A percentile compares a stretch with the other conserved stretches of the same genome.
These are phyloP conservation scores for Nicotiana tomentosiformis DNA, from an alignment of 257 asterid genomes.

Conservation along the genomic window DNA sequence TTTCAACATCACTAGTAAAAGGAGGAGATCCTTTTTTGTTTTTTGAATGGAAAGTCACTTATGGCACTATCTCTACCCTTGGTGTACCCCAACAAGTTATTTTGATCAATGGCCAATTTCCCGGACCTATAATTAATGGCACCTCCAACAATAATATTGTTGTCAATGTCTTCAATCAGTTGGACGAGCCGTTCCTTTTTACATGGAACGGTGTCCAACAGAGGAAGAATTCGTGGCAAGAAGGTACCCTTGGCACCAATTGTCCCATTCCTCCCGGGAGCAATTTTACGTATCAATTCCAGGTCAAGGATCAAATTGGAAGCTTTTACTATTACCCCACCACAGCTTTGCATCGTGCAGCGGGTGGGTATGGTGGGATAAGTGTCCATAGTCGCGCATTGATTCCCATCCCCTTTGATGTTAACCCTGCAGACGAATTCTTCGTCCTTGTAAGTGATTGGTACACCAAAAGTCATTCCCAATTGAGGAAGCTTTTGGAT, in stretches of 20 bases:
- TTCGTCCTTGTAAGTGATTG: constrained; percentile 53
- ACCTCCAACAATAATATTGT: constrained; percentile 69
- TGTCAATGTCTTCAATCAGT: constrained; percentile 49
- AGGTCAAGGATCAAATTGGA: constrained; percentile 72
- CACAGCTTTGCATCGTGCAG: constrained; percentile 47
- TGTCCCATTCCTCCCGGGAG: constrained; percentile 57
- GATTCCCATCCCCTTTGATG: constrained; percentile 52
- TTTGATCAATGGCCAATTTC: constrained; percentile 52
- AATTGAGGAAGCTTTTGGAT: constrained; percentile 34
- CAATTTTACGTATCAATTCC: constrained; percentile 48
- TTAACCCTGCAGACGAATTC: constrained; percentile 36
- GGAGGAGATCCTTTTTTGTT: constrained; percentile 46
- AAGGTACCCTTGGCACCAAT: constrained; percentile 46
- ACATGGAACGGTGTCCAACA: constrained; percentile 65
- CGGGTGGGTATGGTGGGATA: constrained; percentile 53
- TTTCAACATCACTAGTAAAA: constrained; percentile 18
- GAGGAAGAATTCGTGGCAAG: constrained; percentile 72
- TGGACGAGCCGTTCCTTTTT: constrained; percentile 55
- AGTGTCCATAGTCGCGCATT: constrained; percentile 42
- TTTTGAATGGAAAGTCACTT: constrained; percentile 45
- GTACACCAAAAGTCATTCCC: constrained; percentile 42
- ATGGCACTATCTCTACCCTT: constrained; percentile 47
- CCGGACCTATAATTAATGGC: constrained; percentile 63
- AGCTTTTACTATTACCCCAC: constrained; percentile 52
- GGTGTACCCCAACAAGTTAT: constrained; percentile 61